Evolutionary conservation across 352 stramenopile species (phyloP).

Genomic region (Pythium guiyangense): DNA sequence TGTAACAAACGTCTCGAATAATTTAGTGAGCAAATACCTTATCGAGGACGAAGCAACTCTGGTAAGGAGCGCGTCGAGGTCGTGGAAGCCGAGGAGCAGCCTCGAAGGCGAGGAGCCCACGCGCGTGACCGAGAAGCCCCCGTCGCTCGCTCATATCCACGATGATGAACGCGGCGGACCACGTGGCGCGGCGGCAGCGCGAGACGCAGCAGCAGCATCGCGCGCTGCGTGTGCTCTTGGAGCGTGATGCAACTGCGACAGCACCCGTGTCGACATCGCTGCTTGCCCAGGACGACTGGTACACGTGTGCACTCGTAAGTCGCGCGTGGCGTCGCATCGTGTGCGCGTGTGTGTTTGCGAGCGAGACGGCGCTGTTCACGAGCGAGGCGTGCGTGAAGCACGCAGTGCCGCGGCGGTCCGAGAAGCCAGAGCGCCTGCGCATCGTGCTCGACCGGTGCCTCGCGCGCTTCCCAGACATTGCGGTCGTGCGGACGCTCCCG

Average conservation of each 20-base stretch:
- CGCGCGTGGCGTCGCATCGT: slow-evolving; percentile 24
- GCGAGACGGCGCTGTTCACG: slow-evolving; percentile 36
- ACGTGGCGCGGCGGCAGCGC: background rate
- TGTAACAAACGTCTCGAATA: too few relatives aligned
- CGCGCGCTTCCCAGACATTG: slow-evolving; percentile 28
- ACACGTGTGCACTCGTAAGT: slow-evolving; percentile 13
- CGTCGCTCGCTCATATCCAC: too few relatives aligned
- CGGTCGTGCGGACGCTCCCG: slow-evolving; percentile 19
- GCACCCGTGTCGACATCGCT: background rate
- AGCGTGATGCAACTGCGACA: background rate
- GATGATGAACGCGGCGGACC: slow-evolving; percentile 14
- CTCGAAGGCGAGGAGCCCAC: too few relatives aligned
- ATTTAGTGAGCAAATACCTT: too few relatives aligned
- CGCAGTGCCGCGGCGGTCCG: slow-evolving; percentile 28
- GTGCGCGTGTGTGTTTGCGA: slow-evolving; percentile 20
- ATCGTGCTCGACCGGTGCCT: slow-evolving; percentile 30
- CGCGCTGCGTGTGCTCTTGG: slow-evolving; percentile 2
- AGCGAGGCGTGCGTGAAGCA: slow-evolving; percentile 48
- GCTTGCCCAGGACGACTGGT: background rate
- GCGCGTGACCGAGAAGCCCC: too few relatives aligned
- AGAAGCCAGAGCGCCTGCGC: slow-evolving; percentile 51
- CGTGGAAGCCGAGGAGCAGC: too few relatives aligned
- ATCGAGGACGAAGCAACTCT: too few relatives aligned
- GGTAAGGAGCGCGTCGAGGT: too few relatives aligned
- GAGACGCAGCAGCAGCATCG: background rate